phyloP scores from a whole-genome alignment of 345 rosid genomes.

The Salix purpurea region DNA sequence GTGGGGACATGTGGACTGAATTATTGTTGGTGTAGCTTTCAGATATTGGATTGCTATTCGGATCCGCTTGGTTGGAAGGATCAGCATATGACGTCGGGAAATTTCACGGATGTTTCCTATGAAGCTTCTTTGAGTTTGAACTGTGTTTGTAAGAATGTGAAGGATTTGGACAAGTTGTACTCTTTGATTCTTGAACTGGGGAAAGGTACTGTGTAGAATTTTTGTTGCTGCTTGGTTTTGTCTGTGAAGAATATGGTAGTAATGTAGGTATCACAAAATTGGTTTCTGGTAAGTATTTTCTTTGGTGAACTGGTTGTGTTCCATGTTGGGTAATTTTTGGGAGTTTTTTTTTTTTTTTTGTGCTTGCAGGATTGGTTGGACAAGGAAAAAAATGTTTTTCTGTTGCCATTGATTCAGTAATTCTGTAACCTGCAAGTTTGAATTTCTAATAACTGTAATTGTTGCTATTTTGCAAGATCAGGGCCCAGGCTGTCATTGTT shows the following conservation, averaged over 20 bases:
- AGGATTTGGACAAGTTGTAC: slow-evolving; percentile 51
- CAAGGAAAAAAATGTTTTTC: slow-evolving; percentile 57
- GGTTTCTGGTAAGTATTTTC: background rate
- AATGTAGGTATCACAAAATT: background rate
- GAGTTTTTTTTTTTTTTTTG: slow-evolving; percentile 2
- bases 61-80: slow-evolving; percentile 88
- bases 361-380: slow-evolving; percentile 57
- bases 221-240: background rate
- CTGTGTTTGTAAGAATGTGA: slow-evolving; percentile 47
- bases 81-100: slow-evolving; percentile 22
- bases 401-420: slow-evolving; percentile 83
- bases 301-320: background rate
- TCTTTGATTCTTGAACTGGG: slow-evolving; percentile 61
- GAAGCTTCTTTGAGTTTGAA: slow-evolving; percentile 29
- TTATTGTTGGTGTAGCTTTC: slow-evolving; percentile 44
- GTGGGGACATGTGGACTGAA: background rate
- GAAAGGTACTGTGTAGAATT: slow-evolving; percentile 37
- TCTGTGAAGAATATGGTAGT: background rate
- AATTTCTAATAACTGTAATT: slow-evolving; percentile 3
- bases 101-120: slow-evolving; percentile 10
- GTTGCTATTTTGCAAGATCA: background rate
- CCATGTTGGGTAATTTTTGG: background rate
- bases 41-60: slow-evolving; percentile 75
- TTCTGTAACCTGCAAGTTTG: slow-evolving; percentile 7
- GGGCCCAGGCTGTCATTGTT: background rate